Evolutionary conservation across 352 stramenopile genomes (phyloP), one percentile per base, ranked within the genome.

Genomic region (Phytophthora ohioensis): DNA sequence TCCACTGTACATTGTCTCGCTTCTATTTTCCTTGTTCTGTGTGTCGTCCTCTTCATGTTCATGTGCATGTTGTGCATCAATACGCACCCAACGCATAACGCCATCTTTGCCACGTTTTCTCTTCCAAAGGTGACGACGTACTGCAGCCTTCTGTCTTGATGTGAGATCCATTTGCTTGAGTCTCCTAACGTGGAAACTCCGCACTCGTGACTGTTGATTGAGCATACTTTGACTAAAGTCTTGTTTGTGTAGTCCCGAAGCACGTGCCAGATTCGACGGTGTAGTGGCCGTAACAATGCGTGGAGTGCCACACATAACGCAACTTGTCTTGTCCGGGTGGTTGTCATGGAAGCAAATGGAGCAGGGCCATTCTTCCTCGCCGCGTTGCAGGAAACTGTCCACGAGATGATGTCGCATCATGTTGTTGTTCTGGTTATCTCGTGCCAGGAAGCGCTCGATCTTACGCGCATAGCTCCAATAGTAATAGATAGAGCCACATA

Each of bases 271-370:
- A 46, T 75, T 80, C 3, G 80, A 90, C 55, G 86, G 84, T 38
- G 75, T 86, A 12, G 81, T 75, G 17, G 73, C 73, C 27, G 80
- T 88, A 56, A 83, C 79, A 41, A 92, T 76, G 56, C 87, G 84
- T 36, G 87, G 84, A 27, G 88, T 94, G 73, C 87, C 85, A 63
- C 88, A 95, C 87, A 95, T 93, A 62, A 95, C 87, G 60, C 88
- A 95, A 47, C 69, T 76, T 41, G 78, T 90, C 66, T 92, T 92
- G 69, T 80, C 88, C 64, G 87, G 87, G 69, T 95, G 88, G 75
- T 95, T 94, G 65, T 93, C 85, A 73, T 95, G 88, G 75, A 93
- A 95, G 67, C 88, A 95, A 51, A 95, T 95, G 21, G 88, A 94
- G 71, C 87, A 95, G 21, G 87, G 86, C 88, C 88, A 95, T 53